Percentiles rank a stretch among this genome's conserved stretches.
phyloP scores from a whole-genome alignment of 2,329 filamentous ascomycete species.

The Ceratocystis papillata region DNA sequence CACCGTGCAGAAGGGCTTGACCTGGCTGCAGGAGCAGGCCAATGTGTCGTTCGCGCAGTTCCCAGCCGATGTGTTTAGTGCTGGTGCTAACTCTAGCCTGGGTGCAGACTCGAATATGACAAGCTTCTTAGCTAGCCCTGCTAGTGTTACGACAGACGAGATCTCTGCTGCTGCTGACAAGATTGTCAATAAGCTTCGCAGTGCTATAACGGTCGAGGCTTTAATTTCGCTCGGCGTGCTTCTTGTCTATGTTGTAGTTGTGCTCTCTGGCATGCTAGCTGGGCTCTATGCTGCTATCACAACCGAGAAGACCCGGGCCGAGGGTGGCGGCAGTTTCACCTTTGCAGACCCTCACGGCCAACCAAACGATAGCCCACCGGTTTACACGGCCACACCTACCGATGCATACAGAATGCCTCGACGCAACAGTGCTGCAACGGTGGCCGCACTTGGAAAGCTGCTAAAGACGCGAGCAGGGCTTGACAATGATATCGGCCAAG shows the following conservation, averaged over 20 bases:
- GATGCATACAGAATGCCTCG: not conserved
- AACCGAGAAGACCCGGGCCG: conserved; percentile 47
- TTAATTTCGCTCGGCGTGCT: conserved; percentile 68
- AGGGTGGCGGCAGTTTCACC: conserved; percentile 20
- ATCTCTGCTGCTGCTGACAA: conserved; percentile 64
- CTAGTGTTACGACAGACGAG: conserved; percentile 63
- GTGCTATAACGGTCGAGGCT: conserved; percentile 61
- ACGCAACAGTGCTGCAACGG: not conserved
- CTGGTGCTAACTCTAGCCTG: conserved; percentile 56
- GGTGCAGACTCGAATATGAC: conserved; percentile 49
- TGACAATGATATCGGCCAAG: not conserved
- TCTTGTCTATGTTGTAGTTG: conserved; percentile 64
- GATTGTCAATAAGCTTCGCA: conserved; percentile 56
- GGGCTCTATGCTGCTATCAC: conserved; percentile 50
- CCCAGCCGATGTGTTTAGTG: conserved; percentile 69
- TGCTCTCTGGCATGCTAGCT: conserved; percentile 61
- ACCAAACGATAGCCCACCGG: conserved; percentile 11
- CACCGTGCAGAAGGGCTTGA: conserved; percentile 75
- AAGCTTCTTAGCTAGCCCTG: conserved; percentile 67
- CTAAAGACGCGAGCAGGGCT: conserved; percentile 6
- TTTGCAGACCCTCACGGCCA: conserved; percentile 9
- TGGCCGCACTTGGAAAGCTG: not conserved
- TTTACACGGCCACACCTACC: conserved; percentile 16
- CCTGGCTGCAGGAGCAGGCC: conserved; percentile 83
- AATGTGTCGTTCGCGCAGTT: conserved; percentile 71